Conservation (phyloP, 1,284 basidiomycete species). For the Meira miltonrushii region DNA sequence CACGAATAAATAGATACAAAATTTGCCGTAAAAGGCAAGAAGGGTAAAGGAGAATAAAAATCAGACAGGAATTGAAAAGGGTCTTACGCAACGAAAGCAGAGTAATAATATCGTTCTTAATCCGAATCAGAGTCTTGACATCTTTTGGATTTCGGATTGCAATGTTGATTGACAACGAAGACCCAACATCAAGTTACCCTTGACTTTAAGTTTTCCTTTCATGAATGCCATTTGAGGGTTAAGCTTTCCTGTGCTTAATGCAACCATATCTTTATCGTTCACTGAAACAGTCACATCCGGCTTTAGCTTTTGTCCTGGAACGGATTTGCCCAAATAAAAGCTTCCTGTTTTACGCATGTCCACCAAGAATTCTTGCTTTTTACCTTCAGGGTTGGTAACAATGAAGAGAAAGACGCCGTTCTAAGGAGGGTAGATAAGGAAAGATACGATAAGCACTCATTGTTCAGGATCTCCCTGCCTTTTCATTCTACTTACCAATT, state of each 20-base stretch:
- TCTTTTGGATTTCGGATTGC: constrained; percentile 6
- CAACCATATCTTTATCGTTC: constrained; percentile 39
- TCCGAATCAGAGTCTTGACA: neutral
- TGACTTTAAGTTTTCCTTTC: constrained; percentile 39
- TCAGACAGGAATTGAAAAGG: neutral
- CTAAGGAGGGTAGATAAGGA: neutral
- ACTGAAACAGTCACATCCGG: constrained; percentile 35
- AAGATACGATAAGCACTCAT: neutral
- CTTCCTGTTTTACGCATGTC: constrained; percentile 35
- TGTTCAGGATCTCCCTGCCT: neutral
- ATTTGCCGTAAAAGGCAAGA: too few species aligned
- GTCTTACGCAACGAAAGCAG: too few species aligned
- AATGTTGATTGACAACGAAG: constrained; percentile 34
- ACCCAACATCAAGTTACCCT: constrained; percentile 40
- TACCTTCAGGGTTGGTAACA: constrained; percentile 21
- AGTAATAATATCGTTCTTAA: too few species aligned
- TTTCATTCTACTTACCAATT: constrained; percentile 10
- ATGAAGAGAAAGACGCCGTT: constrained; percentile 40
- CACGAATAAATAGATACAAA: too few species aligned
- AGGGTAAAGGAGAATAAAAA: constrained; percentile 12
- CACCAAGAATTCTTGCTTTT: constrained; percentile 29
- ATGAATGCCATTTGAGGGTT: constrained; percentile 34
- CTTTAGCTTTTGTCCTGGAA: constrained; percentile 23
- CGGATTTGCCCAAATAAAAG: constrained; percentile 16
- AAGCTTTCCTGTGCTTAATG: constrained; percentile 25